phyloP scores from a whole-genome alignment of 2,329 filamentous ascomycete genomes.

The Pezicula carpinea region DNA sequence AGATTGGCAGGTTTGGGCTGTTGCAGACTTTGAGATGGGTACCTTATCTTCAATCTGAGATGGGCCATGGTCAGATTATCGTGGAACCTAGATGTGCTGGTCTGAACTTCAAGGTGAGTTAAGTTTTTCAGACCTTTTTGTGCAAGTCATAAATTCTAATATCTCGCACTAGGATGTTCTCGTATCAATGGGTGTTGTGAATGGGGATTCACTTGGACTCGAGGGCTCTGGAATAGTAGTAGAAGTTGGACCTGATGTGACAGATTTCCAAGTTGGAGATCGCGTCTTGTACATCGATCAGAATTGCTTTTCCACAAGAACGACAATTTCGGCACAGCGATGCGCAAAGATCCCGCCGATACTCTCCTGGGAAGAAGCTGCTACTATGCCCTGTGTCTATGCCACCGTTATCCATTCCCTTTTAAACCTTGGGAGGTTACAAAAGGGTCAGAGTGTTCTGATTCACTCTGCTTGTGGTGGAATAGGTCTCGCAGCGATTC shows the following conservation, averaged over 20 bases:
- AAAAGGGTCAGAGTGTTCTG: slow-evolving; percentile 20
- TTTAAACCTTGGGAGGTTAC: slow-evolving; percentile 4
- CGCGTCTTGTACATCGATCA: slow-evolving; percentile 8
- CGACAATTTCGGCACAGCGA: not conserved
- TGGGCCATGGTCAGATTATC: slow-evolving; percentile 8
- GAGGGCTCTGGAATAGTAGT: slow-evolving; percentile 21
- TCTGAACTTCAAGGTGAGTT: slow-evolving; percentile 18
- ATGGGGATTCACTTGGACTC: slow-evolving; percentile 7
- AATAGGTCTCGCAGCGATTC: slow-evolving; percentile 28
- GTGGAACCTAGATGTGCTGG: slow-evolving; percentile 8
- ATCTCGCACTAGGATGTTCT: slow-evolving; percentile 16
- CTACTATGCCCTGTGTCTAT: slow-evolving; percentile 22
- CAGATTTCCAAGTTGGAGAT: slow-evolving; percentile 22
- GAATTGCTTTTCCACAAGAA: not conserved
- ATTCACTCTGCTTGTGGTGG: slow-evolving; percentile 26
- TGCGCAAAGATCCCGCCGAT: not conserved
- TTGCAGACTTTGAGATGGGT: slow-evolving; percentile 16
- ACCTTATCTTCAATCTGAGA: not conserved
- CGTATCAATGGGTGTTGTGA: slow-evolving; percentile 18
- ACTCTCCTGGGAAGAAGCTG: not conserved
- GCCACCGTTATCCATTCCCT: slow-evolving; percentile 2
- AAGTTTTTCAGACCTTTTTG: not conserved
- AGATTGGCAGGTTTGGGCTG: slow-evolving; percentile 8
- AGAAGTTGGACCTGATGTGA: slow-evolving; percentile 21
- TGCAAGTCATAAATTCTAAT: not conserved